Conservation (phyloP, 345 rosid species). For the Lagerstroemia speciosa region DNA sequence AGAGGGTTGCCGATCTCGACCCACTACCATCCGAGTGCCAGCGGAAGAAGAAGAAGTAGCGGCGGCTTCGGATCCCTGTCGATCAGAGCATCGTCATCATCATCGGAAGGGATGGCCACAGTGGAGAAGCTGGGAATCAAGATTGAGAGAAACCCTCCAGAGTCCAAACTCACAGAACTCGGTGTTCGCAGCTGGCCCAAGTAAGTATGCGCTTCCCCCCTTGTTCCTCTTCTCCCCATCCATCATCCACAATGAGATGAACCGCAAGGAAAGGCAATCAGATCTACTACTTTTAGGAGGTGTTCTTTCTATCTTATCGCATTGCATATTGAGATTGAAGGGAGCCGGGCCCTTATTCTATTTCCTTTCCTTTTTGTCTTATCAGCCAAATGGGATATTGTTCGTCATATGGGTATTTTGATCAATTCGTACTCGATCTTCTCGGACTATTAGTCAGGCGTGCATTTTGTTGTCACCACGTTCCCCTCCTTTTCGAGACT, state of each 20-base stretch:
- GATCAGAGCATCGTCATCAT: conserved; percentile 28
- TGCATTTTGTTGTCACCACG: too few species aligned
- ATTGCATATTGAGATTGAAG: too few species aligned
- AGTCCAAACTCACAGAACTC: conserved; percentile 61
- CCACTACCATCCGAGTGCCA: background rate
- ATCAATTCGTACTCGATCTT: too few species aligned
- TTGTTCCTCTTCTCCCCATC: background rate
- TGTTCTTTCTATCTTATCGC: too few species aligned
- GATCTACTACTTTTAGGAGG: too few species aligned
- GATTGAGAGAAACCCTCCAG: conserved; percentile 62
- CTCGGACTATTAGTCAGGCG: too few species aligned
- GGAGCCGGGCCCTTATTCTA: too few species aligned
- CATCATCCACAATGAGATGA: background rate
- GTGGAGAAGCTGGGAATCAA: conserved; percentile 64
- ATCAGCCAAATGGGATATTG: too few species aligned
- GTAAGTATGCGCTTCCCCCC: conserved; percentile 39
- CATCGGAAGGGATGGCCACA: conserved; percentile 39
- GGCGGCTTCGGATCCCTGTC: background rate
- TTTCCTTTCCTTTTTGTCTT: too few species aligned
- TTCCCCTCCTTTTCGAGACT: too few species aligned
- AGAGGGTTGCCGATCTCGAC: background rate
- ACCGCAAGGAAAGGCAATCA: too few species aligned
- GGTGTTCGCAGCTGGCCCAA: conserved; percentile 81
- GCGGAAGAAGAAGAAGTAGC: background rate
- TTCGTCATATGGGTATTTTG: too few species aligned